Conservation (phyloP, 441 rosid species). For the Gossypium trilobum region DNA sequence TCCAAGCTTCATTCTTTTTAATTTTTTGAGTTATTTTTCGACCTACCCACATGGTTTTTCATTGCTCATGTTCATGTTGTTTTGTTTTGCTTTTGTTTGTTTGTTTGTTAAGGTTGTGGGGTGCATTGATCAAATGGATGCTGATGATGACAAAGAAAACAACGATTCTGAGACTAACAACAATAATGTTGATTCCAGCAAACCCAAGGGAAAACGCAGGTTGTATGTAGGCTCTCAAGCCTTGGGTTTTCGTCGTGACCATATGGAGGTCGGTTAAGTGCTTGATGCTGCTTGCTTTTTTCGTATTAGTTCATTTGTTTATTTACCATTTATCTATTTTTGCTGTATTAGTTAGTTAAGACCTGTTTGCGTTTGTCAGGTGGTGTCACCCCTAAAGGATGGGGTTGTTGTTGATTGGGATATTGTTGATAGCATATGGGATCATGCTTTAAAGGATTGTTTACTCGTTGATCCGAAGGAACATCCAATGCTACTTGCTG, state of each 20-base stretch:
- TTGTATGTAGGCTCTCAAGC: slow-evolving; percentile 87
- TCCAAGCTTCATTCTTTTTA: not conserved
- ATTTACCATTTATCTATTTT: not conserved
- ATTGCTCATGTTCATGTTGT: not conserved
- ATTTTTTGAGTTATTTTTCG: not conserved
- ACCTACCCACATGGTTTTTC: not conserved
- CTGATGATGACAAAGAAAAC: slow-evolving; percentile 37
- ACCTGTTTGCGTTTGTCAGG: slow-evolving; percentile 31
- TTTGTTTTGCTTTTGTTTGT: slow-evolving; percentile 2
- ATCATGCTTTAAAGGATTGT: slow-evolving; percentile 92
- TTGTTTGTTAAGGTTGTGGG: slow-evolving; percentile 76
- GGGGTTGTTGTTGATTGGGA: slow-evolving; percentile 97
- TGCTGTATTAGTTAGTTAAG: slow-evolving; percentile 9
- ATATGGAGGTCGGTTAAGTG: slow-evolving; percentile 70
- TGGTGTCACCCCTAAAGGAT: slow-evolving; percentile 75
- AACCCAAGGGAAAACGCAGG: slow-evolving; percentile 55
- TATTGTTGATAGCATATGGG: slow-evolving; percentile 91
- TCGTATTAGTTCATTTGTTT: not conserved
- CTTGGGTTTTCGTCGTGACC: slow-evolving; percentile 75
- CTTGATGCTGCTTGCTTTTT: slow-evolving; percentile 5
- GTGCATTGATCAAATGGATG: slow-evolving; percentile 80
- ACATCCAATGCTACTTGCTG: slow-evolving; percentile 98
- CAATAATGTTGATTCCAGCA: slow-evolving; percentile 45
- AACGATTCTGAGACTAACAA: slow-evolving; percentile 45
- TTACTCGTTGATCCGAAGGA: slow-evolving; percentile 90